phyloP scores from a whole-genome alignment of 2,329 filamentous ascomycete genomes.

The Apiospora aurea region DNA sequence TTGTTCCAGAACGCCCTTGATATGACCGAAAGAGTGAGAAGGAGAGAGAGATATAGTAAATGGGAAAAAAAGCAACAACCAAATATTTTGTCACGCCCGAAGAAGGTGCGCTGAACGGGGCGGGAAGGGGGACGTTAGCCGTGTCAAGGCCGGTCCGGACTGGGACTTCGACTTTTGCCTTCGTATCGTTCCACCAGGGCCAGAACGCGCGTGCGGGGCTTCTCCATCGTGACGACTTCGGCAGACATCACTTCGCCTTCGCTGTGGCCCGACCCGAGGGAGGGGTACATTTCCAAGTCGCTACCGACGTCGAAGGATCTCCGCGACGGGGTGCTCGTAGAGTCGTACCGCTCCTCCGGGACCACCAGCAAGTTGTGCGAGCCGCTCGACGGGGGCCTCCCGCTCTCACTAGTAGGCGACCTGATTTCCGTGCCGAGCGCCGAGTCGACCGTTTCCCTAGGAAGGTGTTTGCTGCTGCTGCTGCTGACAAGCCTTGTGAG shows the following conservation, averaged over 20 bases:
- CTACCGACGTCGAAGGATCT: not conserved
- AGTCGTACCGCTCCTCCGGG: conserved; percentile 1
- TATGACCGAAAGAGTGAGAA: not conserved
- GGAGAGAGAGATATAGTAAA: not conserved
- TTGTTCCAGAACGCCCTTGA: conserved; percentile 3
- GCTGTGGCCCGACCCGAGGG: conserved; percentile 42
- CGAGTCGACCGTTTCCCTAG: conserved; percentile 25
- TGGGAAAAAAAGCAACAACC: not conserved
- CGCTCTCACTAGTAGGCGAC: conserved; percentile 18
- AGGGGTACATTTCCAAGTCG: conserved; percentile 41
- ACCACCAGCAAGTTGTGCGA: not conserved
- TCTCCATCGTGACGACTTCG: conserved; percentile 50
- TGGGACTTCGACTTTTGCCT: conserved; percentile 51
- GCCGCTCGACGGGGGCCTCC: not conserved
- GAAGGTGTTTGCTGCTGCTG: conserved; percentile 23
- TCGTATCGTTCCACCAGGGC: conserved; percentile 65
- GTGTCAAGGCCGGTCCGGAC: conserved; percentile 40
- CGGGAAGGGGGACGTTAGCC: not conserved
- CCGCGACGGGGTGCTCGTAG: conserved; percentile 29
- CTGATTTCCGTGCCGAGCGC: conserved; percentile 34
- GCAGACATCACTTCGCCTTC: conserved; percentile 45
- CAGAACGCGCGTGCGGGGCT: conserved; percentile 55
- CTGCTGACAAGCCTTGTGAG: conserved; percentile 20
- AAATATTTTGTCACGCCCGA: not conserved
- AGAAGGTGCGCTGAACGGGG: not conserved